These are phyloP conservation scores for Nymphaea thermarum DNA, from an alignment of 164 flowering plant species.

Conservation along the genomic window DNA sequence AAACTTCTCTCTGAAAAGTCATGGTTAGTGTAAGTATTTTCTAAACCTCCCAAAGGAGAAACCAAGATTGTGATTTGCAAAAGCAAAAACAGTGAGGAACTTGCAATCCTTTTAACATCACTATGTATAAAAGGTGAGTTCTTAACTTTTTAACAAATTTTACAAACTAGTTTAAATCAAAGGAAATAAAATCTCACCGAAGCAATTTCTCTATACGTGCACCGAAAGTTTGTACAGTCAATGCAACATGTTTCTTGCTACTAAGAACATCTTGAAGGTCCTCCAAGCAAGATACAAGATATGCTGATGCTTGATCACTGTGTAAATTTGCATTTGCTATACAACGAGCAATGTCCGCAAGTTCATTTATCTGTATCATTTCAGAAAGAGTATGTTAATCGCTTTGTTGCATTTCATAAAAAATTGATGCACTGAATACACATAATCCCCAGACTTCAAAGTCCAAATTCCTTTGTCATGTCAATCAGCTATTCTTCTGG, in stretches of 20 bases:
- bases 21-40: background rate
- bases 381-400: conserved; percentile 1
- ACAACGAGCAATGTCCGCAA: conserved; percentile 93
- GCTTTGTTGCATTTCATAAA: no score
- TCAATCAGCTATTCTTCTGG: no score
- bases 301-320: conserved; percentile 56
- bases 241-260: conserved; percentile 75
- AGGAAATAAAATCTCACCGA: conserved; percentile 29
- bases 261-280: conserved; percentile 64
- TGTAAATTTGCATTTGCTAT: conserved; percentile 61
- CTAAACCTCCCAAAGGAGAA: background rate
- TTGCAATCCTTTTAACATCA: background rate
- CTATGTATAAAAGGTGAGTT: background rate
- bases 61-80: background rate
- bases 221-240: conserved; percentile 95
- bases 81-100: background rate
- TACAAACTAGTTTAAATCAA: background rate
- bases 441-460: no score
- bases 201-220: conserved; percentile 91
- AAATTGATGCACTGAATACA: no score
- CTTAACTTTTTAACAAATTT: background rate
- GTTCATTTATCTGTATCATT: conserved; percentile 78
- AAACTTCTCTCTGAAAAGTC: conserved; percentile 75
- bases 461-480: no score
- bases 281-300: conserved; percentile 73